Evolutionary conservation across 345 rosid genomes (phyloP).

Genomic region (Corymbia maculata): DNA sequence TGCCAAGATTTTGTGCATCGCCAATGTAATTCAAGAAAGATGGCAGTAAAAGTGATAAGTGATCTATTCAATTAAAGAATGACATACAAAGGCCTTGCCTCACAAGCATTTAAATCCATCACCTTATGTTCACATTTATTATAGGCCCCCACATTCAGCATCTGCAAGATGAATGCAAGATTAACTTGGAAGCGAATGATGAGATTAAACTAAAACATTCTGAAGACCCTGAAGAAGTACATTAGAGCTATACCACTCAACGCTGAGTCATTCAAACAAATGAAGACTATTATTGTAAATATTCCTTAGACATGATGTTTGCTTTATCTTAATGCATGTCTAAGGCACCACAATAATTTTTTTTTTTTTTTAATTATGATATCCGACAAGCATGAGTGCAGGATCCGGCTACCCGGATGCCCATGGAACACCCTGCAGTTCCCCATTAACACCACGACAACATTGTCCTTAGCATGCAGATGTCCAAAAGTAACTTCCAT

Average conservation of each 20-base stretch:
- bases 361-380: conserved; percentile 26
- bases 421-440: background rate
- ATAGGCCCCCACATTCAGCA: background rate
- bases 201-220: background rate
- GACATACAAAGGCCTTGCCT: background rate
- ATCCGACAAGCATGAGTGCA: conserved; percentile 13
- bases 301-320: background rate
- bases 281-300: background rate
- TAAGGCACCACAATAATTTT: conserved; percentile 78
- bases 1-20: background rate
- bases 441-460: background rate
- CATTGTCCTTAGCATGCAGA: conserved; percentile 65
- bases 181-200: background rate
- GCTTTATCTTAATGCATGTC: conserved; percentile 87
- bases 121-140: background rate
- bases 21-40: background rate
- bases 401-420: background rate
- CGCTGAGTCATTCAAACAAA: background rate
- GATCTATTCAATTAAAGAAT: background rate
- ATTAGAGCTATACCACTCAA: background rate
- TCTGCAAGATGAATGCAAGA: background rate
- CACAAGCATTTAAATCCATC: background rate
- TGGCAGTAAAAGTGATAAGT: background rate
- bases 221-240: background rate
- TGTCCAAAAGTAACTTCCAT: conserved; percentile 79